Conservation (phyloP, 2,329 filamentous ascomycete genomes). For the Ilyonectria sp. region DNA sequence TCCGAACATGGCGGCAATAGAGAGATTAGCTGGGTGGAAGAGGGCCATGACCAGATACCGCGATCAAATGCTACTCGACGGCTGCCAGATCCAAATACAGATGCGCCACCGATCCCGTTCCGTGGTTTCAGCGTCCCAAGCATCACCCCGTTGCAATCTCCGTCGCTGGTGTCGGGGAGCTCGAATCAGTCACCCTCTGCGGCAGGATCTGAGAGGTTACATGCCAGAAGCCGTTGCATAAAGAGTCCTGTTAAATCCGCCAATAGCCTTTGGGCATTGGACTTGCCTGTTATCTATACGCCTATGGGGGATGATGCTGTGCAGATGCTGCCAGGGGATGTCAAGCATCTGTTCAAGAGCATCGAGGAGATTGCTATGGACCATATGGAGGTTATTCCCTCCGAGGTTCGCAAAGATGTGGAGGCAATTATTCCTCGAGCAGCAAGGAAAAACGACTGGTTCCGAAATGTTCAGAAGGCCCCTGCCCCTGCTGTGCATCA, state of each 20-base stretch:
- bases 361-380: constrained; percentile 7
- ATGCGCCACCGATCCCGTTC: constrained; percentile 4
- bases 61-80: constrained; percentile 2
- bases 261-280: constrained; percentile 12
- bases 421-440: constrained; percentile 10
- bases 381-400: constrained; percentile 7
- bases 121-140: constrained; percentile 3
- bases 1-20: not conserved
- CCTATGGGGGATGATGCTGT: constrained; percentile 5
- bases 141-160: not conserved
- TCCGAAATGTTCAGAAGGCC: not conserved
- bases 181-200: constrained; percentile 6
- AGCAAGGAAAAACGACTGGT: constrained; percentile 2
- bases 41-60: not conserved
- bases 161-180: constrained; percentile 1
- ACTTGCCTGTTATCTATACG: constrained; percentile 8
- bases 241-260: constrained; percentile 13
- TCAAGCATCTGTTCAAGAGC: not conserved
- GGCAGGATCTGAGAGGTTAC: constrained; percentile 2
- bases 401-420: constrained; percentile 11
- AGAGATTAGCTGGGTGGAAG: constrained; percentile 2
- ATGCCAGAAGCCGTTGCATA: not conserved
- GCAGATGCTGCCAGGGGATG: constrained; percentile 3
- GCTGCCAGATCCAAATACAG: constrained; percentile 3
- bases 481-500: not conserved